Evolutionary conservation across 1,284 basidiomycete species (phyloP).

Genomic region (Quambalaria eucalypti): DNA sequence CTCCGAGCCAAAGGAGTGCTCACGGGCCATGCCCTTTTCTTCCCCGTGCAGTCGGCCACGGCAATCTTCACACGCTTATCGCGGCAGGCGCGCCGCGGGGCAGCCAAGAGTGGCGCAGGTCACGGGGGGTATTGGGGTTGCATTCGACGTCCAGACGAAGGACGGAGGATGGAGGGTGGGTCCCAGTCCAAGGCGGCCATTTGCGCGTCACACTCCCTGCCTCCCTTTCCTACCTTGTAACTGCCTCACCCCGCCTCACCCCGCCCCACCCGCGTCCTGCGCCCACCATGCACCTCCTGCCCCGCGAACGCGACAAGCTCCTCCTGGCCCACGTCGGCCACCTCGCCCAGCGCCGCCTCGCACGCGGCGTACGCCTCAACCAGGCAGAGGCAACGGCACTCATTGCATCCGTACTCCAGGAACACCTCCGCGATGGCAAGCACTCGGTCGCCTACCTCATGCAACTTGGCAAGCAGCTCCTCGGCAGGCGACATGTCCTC

Average conservation of each 20-base stretch:
- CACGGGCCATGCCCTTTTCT: too few relatives aligned
- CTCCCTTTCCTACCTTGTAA: not conserved
- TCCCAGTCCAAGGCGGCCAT: too few relatives aligned
- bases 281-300: conserved; percentile 38
- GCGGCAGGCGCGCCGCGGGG: too few relatives aligned
- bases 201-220: not conserved
- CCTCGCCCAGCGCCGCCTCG: conserved; percentile 86
- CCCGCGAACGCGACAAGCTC: conserved; percentile 43
- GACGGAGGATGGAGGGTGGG: too few relatives aligned
- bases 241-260: too few relatives aligned
- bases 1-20: too few relatives aligned
- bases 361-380: conserved; percentile 78
- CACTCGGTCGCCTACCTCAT: conserved; percentile 80
- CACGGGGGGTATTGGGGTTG: too few relatives aligned
- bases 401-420: conserved; percentile 79
- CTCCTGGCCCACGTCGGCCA: conserved; percentile 43
- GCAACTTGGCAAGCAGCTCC: conserved; percentile 62
- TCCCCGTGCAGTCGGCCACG: too few relatives aligned
- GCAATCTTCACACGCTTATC: too few relatives aligned
- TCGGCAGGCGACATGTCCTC: conserved; percentile 84
- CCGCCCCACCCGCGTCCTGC: not conserved
- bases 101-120: too few relatives aligned
- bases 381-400: conserved; percentile 78
- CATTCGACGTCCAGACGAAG: too few relatives aligned
- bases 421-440: conserved; percentile 87